Percentiles rank a stretch among this genome's conserved stretches.
Evolutionary conservation across 306 rosid genomes (phyloP).

Genomic region (Medicago lupulina): DNA sequence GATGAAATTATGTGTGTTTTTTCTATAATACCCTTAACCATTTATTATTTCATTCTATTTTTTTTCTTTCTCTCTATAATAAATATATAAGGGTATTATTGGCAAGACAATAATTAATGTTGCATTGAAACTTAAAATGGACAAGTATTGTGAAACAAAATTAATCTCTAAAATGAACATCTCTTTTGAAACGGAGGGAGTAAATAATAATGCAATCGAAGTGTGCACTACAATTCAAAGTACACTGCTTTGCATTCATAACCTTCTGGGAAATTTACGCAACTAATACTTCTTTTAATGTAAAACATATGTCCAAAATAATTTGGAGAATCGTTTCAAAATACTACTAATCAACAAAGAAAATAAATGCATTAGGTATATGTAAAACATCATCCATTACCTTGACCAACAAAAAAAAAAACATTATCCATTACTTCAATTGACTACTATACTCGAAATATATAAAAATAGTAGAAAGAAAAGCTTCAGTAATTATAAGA

Average conservation of each 20-base stretch:
- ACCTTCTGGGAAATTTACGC: neutral
- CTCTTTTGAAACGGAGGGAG: too few relatives aligned
- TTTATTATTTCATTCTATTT: too few relatives aligned
- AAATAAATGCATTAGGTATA: constrained; percentile 2
- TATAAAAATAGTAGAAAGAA: constrained; percentile 28
- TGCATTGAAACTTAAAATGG: too few relatives aligned
- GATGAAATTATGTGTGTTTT: too few relatives aligned
- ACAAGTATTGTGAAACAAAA: too few relatives aligned
- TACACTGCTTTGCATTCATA: neutral
- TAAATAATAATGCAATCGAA: neutral
- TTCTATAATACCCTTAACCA: too few relatives aligned
- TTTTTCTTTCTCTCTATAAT: too few relatives aligned
- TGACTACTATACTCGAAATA: constrained; percentile 30
- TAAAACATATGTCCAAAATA: neutral
- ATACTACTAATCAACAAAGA: constrained; percentile 9
- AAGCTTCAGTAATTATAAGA: constrained; percentile 21
- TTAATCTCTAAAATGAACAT: too few relatives aligned
- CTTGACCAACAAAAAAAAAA: neutral
- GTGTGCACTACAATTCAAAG: neutral
- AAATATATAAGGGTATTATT: too few relatives aligned
- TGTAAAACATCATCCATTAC: constrained; percentile 31
- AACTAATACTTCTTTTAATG: neutral
- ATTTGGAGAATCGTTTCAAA: constrained; percentile 5
- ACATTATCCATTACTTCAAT: constrained; percentile 34
- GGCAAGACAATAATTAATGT: too few relatives aligned